Percentiles rank a stretch among this genome's conserved stretches.
Conservation (phyloP, 305 asterid genomes). For the Fraxinus velutina region DNA sequence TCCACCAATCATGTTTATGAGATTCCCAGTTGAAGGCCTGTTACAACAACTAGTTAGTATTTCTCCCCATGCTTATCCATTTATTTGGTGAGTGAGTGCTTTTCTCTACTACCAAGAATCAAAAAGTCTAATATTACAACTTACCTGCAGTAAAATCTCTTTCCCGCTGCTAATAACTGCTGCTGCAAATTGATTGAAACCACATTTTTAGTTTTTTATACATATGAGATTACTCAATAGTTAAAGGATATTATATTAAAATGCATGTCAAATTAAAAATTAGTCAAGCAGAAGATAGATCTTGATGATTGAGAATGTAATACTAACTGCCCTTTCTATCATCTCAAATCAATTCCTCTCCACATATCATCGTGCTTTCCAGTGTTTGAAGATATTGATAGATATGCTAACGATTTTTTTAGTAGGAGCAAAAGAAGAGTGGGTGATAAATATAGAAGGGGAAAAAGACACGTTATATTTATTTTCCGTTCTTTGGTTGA, state of each 20-base stretch:
- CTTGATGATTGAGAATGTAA: background rate
- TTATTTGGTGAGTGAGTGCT: background rate
- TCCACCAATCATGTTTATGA: conserved; percentile 93
- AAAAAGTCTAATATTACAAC: background rate
- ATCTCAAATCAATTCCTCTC: background rate
- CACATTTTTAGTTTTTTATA: conserved; percentile 12
- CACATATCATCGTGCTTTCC: background rate
- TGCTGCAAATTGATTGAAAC: conserved; percentile 46
- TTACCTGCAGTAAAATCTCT: conserved; percentile 83
- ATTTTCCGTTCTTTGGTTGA: background rate
- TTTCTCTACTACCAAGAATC: conserved; percentile 2
- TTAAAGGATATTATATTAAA: background rate
- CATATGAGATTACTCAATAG: background rate
- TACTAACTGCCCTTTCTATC: background rate
- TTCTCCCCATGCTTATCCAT: background rate
- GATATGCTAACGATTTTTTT: background rate
- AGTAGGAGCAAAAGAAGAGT: background rate
- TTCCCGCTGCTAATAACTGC: conserved; percentile 66
- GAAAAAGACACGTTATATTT: background rate
- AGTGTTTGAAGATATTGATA: background rate
- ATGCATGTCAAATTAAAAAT: background rate
- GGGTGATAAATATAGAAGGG: background rate
- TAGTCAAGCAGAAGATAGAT: conserved; percentile 21
- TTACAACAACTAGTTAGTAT: conserved; percentile 26
- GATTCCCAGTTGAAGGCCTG: conserved; percentile 99